Percentiles rank a stretch among this genome's conserved stretches.
Evolutionary conservation across 768 basidiomycete species (phyloP).

Genomic region (Suillus hirtellus): DNA sequence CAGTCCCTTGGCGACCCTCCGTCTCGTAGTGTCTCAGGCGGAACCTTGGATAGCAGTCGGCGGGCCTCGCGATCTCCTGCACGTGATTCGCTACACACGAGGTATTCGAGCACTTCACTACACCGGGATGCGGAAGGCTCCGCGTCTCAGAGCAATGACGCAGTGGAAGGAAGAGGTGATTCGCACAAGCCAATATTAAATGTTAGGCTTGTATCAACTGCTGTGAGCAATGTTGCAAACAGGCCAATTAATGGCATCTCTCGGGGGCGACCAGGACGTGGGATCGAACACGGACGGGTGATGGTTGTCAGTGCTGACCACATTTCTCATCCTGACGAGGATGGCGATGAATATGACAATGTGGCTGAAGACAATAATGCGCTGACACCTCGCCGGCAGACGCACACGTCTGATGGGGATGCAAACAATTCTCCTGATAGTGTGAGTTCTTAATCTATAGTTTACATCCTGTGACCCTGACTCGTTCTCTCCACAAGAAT

Average conservation of each 20-base stretch:
- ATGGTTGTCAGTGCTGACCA: constrained; percentile 1
- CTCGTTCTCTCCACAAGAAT: constrained; percentile 12
- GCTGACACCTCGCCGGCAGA: constrained; percentile 7
- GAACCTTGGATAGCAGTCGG: constrained; percentile 25
- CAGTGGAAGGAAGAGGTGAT: constrained; percentile 6
- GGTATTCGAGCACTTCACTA: constrained; percentile 25
- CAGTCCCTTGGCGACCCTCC: constrained; percentile 29
- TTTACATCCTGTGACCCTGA: constrained; percentile 14
- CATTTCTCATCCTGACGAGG: not conserved
- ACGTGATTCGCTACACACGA: constrained; percentile 20
- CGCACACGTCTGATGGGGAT: constrained; percentile 8
- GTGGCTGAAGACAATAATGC: constrained; percentile 9
- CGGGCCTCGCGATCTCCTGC: constrained; percentile 22
- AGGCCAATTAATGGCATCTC: constrained; percentile 10
- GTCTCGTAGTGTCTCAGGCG: constrained; percentile 37
- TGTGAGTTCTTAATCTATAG: constrained; percentile 6
- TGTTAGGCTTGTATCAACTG: constrained; percentile 25
- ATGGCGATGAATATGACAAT: constrained; percentile 6
- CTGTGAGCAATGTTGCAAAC: constrained; percentile 6
- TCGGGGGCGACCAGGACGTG: constrained; percentile 27
- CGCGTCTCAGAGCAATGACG: constrained; percentile 13
- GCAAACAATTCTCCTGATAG: not conserved
- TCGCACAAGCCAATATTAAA: constrained; percentile 19
- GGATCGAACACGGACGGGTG: constrained; percentile 16
- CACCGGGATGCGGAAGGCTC: constrained; percentile 21